A percentile compares a stretch with the other conserved stretches of the same genome.
phyloP scores from a whole-genome alignment of 2,329 filamentous ascomycete genomes.

The Ceratocystis lukuohia region DNA sequence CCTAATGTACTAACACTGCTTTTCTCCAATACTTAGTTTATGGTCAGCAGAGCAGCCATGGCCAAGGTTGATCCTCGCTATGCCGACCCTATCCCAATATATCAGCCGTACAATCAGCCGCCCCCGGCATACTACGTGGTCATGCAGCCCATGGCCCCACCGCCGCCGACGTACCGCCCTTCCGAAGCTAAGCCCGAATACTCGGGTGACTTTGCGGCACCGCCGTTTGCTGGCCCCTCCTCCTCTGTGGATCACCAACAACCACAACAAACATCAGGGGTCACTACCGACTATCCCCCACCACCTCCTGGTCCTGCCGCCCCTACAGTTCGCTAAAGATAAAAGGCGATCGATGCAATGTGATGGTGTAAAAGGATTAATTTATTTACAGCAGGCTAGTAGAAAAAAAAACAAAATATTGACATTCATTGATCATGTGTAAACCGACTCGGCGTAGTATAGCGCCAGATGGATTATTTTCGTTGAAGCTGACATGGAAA shows the following conservation, averaged over 20 bases:
- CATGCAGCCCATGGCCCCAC: slow-evolving; percentile 42
- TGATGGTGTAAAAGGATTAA: neutral
- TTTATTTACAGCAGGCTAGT: slow-evolving; percentile 7
- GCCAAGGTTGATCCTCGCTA: slow-evolving; percentile 38
- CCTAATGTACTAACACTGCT: neutral
- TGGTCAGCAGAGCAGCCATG: slow-evolving; percentile 36
- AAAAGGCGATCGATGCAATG: neutral
- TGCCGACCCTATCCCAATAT: slow-evolving; percentile 32
- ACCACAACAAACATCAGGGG: slow-evolving; percentile 7
- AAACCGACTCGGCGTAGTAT: too few species aligned
- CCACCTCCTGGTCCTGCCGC: slow-evolving; percentile 7
- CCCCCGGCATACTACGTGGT: slow-evolving; percentile 28
- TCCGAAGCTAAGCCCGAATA: slow-evolving; percentile 38
- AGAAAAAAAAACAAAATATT: neutral
- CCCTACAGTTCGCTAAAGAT: neutral
- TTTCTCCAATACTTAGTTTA: slow-evolving; percentile 30
- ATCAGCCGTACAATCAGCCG: slow-evolving; percentile 25
- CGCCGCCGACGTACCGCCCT: slow-evolving; percentile 46
- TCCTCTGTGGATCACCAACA: neutral
- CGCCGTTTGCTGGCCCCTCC: slow-evolving; percentile 24
- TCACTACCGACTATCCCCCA: slow-evolving; percentile 17
- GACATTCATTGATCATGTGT: neutral
- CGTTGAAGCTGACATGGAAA: too few species aligned
- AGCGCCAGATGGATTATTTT: too few species aligned
- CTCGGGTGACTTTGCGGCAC: slow-evolving; percentile 33